Evolutionary conservation across 2,329 filamentous ascomycete species (phyloP), one percentile per base, ranked within the genome.

Genomic region (Harringtonia lauricola): DNA sequence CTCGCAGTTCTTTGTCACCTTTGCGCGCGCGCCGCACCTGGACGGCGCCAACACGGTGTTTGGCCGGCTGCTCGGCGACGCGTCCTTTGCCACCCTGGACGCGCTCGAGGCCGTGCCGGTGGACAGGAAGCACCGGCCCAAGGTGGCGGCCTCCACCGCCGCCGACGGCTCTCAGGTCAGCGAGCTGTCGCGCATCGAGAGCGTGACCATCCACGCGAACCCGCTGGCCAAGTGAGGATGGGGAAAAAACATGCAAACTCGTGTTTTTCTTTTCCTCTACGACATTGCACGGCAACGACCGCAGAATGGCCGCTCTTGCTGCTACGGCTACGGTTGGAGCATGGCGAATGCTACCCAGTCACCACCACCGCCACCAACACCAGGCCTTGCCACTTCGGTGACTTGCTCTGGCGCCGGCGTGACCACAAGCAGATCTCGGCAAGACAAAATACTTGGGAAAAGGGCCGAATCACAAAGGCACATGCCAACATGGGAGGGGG

Each of bases 1-100:
- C 15, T 83, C 76, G 39, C 86, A 94, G 59, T 94, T 92, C 64
- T 94, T 89, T 60, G 69, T 92, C 48, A 78, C 81, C 1, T 83
- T 88, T 53, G 83, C 83, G 47, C 79, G 83, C 51, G 83, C 86
- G 22, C 76, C 83, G 31, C 86, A 92, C 64, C 67, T 94, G 35
- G 86, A 92, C 59, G 86, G 85, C 5, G 75, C 86, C 58, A 92
- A 92, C 58, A 89, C 86, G 0, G 81, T 90, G 2, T 90, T 94
- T 63, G 86, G 85, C 12, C 80, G 81, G 59, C 68, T 90, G 29
- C 68, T 82, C 44, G 79, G 74, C 31, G 79, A 82, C 52, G 77
- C 79, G 36, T 72, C 74, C 44, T 55, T 79, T 39, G 74, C 68
- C 30, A 84, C 82, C 6, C 62, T 92, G 53, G 76, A 79, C 44